Conservation (phyloP, 495 filamentous ascomycete species). For the Amniculicola lignicola region DNA sequence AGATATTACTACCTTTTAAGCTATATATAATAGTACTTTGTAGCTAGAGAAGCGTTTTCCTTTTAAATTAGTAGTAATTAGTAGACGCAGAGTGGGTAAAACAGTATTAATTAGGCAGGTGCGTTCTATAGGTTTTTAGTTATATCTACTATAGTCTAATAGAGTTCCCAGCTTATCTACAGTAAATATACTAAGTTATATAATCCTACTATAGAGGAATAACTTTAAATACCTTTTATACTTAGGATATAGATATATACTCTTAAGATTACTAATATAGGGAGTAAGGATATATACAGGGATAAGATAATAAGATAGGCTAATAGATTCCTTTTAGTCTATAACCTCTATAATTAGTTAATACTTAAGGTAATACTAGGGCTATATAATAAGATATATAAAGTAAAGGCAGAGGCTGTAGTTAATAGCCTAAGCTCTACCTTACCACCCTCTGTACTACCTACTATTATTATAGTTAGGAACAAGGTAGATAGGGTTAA, state of each 20-base stretch:
- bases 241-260: not conserved
- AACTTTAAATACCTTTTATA: not conserved
- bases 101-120: not conserved
- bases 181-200: not conserved
- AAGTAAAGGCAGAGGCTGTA: too few species aligned
- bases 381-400: conserved; percentile 1
- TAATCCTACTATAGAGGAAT: not conserved
- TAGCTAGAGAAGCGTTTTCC: too few species aligned
- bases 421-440: too few species aligned
- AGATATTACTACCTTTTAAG: too few species aligned
- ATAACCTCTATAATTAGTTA: not conserved
- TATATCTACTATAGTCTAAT: not conserved
- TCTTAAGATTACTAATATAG: not conserved
- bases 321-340: not conserved
- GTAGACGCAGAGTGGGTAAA: not conserved
- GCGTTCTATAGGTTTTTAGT: not conserved
- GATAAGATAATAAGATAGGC: not conserved
- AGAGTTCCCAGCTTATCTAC: not conserved
- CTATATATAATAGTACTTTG: too few species aligned
- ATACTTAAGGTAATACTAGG: not conserved
- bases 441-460: too few species aligned
- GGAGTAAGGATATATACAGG: not conserved
- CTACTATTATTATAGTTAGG: not conserved
- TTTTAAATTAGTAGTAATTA: too few species aligned
- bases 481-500: not conserved